These are phyloP conservation scores for Amanita fuliginea DNA, from an alignment of 768 basidiomycete genomes.

Conservation along the genomic window DNA sequence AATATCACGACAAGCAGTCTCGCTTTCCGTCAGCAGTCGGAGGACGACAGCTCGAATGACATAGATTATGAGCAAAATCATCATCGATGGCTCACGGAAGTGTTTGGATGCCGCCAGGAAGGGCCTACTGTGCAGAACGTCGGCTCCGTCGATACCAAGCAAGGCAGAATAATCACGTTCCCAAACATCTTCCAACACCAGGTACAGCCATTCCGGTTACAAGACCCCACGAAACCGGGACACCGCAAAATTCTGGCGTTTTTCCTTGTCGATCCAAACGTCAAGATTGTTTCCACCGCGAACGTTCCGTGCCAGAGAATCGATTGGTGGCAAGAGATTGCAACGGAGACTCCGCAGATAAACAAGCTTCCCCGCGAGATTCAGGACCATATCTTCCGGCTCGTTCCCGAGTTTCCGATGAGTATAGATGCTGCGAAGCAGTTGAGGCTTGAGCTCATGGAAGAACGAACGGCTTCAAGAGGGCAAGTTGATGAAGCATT, in stretches of 20 bases:
- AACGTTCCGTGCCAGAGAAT: constrained; percentile 21
- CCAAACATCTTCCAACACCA: constrained; percentile 27
- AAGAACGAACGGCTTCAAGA: too few species aligned
- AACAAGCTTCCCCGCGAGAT: not conserved
- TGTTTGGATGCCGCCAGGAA: not conserved
- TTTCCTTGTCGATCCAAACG: constrained; percentile 26
- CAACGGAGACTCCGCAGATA: not conserved
- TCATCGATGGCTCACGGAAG: not conserved
- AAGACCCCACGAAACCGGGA: constrained; percentile 9
- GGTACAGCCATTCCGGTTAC: constrained; percentile 22
- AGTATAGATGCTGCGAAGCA: constrained; percentile 12
- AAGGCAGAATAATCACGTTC: constrained; percentile 21
- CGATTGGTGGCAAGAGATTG: constrained; percentile 14
- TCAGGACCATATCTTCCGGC: not conserved
- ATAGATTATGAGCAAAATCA: not conserved
- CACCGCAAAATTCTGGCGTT: constrained; percentile 27
- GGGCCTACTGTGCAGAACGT: constrained; percentile 12
- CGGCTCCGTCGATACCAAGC: constrained; percentile 16
- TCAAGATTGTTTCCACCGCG: constrained; percentile 19
- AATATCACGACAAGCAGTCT: constrained; percentile 21
- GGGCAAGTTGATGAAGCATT: too few species aligned
- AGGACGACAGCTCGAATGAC: not conserved
- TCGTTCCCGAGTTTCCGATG: not conserved
- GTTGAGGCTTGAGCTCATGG: constrained; percentile 6
- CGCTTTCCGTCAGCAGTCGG: constrained; percentile 17